A percentile compares a stretch with the other conserved stretches of the same genome.
Conservation (phyloP, 2,329 filamentous ascomycete genomes). For the Incumbomyces delicatus region DNA sequence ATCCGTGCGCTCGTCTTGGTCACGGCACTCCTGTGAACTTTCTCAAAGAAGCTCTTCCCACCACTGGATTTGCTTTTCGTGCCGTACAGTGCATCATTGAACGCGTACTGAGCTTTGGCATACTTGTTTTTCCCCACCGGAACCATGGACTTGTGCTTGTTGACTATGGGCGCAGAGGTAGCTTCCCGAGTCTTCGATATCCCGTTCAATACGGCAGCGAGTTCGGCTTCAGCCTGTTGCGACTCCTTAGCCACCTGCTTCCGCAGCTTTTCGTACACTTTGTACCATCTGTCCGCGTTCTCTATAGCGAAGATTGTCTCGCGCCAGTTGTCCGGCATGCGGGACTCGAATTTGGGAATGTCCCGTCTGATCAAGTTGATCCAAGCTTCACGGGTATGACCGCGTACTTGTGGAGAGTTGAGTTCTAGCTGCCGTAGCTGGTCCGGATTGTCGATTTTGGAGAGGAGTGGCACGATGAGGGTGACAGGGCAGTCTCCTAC, state of each 20-base stretch:
- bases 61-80: constrained; percentile 20
- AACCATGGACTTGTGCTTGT: constrained; percentile 38
- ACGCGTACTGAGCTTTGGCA: neutral
- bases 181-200: constrained; percentile 47
- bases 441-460: constrained; percentile 59
- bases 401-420: constrained; percentile 65
- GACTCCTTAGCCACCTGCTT: constrained; percentile 49
- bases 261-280: constrained; percentile 63
- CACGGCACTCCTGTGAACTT: constrained; percentile 46
- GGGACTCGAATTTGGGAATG: constrained; percentile 50
- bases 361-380: constrained; percentile 66
- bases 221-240: constrained; percentile 46
- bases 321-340: constrained; percentile 18
- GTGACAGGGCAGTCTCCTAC: constrained; percentile 63
- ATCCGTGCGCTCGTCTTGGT: constrained; percentile 26
- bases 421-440: constrained; percentile 66
- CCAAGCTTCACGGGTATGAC: constrained; percentile 66
- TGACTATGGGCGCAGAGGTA: constrained; percentile 48
- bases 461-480: constrained; percentile 57
- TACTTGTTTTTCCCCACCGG: constrained; percentile 22
- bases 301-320: constrained; percentile 53
- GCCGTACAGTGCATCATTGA: constrained; percentile 12
- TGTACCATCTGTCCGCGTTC: constrained; percentile 63
- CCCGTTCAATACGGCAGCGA: constrained; percentile 49
- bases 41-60: constrained; percentile 37